Percentiles rank a stretch among this genome's conserved stretches.
These are phyloP conservation scores for Uronychia setigera DNA, from an alignment of 73 alveolate species.

Conservation along the genomic window DNA sequence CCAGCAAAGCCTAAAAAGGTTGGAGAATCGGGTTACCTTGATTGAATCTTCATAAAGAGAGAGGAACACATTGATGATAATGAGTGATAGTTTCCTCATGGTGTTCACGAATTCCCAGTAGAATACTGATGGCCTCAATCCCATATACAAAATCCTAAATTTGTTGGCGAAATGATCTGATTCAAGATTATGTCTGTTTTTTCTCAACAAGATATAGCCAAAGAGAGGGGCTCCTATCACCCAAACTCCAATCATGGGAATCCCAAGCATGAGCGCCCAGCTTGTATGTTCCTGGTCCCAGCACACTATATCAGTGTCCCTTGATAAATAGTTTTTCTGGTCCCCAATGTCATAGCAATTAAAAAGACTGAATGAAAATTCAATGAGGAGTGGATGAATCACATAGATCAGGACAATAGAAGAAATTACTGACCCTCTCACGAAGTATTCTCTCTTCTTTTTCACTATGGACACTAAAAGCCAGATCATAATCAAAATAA, in stretches of 20 bases:
- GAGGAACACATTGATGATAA: slow-evolving; percentile 6
- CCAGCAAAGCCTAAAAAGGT: not conserved
- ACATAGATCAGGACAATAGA: slow-evolving; percentile 7
- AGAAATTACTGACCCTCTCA: not conserved
- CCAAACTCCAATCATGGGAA: slow-evolving; percentile 22
- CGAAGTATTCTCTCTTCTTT: not conserved
- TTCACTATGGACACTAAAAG: not conserved
- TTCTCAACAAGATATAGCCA: not conserved
- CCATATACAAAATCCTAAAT: slow-evolving; percentile 5
- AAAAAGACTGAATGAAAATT: not conserved
- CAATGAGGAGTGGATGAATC: slow-evolving; percentile 14
- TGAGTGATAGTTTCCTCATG: slow-evolving; percentile 2
- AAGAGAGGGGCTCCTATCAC: slow-evolving; percentile 11
- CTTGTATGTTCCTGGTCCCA: slow-evolving; percentile 1
- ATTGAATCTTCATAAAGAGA: not conserved
- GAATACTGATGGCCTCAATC: slow-evolving; percentile 9
- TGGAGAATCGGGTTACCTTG: not conserved
- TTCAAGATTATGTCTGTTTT: not conserved
- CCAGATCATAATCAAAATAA: not conserved
- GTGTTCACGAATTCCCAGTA: slow-evolving; percentile 26
- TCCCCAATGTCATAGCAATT: slow-evolving; percentile 3
- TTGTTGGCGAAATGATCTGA: not conserved
- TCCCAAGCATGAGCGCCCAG: slow-evolving; percentile 7
- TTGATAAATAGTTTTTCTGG: not conserved
- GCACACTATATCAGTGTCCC: slow-evolving; percentile 1